Evolutionary conservation across 768 basidiomycete species (phyloP).

Genomic region (Tylopilus felleus): DNA sequence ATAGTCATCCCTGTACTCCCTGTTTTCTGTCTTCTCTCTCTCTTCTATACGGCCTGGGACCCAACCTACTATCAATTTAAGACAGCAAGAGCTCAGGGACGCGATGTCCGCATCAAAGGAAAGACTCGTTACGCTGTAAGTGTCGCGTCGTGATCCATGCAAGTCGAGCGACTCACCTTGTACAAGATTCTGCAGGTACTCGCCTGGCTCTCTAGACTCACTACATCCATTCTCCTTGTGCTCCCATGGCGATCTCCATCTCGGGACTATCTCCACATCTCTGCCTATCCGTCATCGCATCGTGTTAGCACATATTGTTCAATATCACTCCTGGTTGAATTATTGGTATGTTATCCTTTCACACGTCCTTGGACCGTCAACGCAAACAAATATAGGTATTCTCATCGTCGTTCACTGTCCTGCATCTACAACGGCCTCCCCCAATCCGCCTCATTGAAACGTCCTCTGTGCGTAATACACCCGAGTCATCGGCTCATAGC

Average conservation of each 20-base stretch:
- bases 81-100: constrained; percentile 64
- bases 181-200: constrained; percentile 55
- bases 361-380: not conserved
- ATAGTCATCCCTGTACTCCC: constrained; percentile 45
- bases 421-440: constrained; percentile 68
- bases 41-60: constrained; percentile 84
- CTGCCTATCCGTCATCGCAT: constrained; percentile 34
- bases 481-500: constrained; percentile 26
- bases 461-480: constrained; percentile 42
- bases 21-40: constrained; percentile 49
- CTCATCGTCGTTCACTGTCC: constrained; percentile 46
- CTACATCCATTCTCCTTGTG: constrained; percentile 46
- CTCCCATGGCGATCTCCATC: constrained; percentile 41
- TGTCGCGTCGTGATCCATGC: constrained; percentile 1
- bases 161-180: not conserved
- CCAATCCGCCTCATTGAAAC: constrained; percentile 67
- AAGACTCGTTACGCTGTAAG: constrained; percentile 63
- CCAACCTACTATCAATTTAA: constrained; percentile 67
- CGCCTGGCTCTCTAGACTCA: constrained; percentile 55
- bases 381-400: constrained; percentile 41
- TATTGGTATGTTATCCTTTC: constrained; percentile 44
- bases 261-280: constrained; percentile 38
- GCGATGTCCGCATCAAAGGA: constrained; percentile 64
- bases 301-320: constrained; percentile 46
- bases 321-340: constrained; percentile 46